Base-by-base conservation (phyloP, 108 stramenopile species). In the Cylindrotheca closterium region DNA sequence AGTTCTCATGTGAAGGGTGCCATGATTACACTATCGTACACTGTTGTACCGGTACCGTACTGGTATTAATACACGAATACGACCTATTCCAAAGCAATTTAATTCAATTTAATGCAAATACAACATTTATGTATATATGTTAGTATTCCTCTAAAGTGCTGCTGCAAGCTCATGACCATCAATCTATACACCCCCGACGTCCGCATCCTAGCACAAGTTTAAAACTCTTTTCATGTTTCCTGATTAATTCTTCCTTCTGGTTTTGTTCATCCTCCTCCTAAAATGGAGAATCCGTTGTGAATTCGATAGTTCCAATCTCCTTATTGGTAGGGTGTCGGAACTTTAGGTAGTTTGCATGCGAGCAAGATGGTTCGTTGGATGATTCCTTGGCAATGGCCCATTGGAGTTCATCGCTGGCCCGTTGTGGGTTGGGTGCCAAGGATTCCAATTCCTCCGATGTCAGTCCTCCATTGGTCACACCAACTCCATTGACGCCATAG, bases 401-500 rank as follows among this genome's bases (percentile, higher is more conserved):
- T 63, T 89, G 84, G 32, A 85, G 32, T n/a, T 81, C 82, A 7
- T 55, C 81, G 29, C 65, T 75, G 1, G 87, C 87, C 58, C 79
- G 62, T 33, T 73, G 64, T 42, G 79, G 62, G 51, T 86, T 81
- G 32, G 78, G 79, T 29, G 69, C 58, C 59, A 80, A 42, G 18
- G 63, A 51, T 3, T 65, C 53, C 74, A 77, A 65, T 61, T 77
- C 84, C 22, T 65, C 65, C 22, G 77, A 83, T 17, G 78, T 73
- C 26, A 93, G 58, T 18, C 92, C 92, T 2, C 92, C 92, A 57
- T 90, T 85, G 24, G 83, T 56, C 10, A 88, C 77, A 1, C 86
- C 92, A 10, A 78, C 81, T 17, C 92, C 92, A 60, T 80, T 61
- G 27, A 73, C 73, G 22, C 94, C 94, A 58, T 95, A 95, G 8